A percentile compares a stretch with the other conserved stretches of the same genome.
phyloP scores from a whole-genome alignment of 495 filamentous ascomycete species.

The Neohortaea acidophila region DNA sequence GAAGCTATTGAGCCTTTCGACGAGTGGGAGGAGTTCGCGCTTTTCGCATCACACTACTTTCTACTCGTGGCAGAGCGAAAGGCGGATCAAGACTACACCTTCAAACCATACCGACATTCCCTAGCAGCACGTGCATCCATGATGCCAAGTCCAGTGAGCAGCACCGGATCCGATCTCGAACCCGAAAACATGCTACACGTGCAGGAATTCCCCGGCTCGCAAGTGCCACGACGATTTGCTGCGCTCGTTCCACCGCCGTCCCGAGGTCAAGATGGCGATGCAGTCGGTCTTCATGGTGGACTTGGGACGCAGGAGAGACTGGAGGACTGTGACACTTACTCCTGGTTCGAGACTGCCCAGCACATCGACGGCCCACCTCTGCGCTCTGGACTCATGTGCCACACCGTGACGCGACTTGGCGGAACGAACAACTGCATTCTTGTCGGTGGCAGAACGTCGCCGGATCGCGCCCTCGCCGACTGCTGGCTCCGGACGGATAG shows the following conservation, averaged over 20 bases:
- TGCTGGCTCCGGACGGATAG: constrained; percentile 53
- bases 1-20: constrained; percentile 71
- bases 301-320: constrained; percentile 34
- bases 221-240: constrained; percentile 8
- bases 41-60: constrained; percentile 79
- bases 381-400: constrained; percentile 51
- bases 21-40: constrained; percentile 88
- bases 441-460: constrained; percentile 66
- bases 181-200: constrained; percentile 11
- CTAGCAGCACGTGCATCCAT: constrained; percentile 9
- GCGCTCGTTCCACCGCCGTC: constrained; percentile 13
- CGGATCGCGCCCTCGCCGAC: constrained; percentile 46
- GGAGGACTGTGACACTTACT: constrained; percentile 45
- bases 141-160: constrained; percentile 23
- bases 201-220: constrained; percentile 9
- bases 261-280: constrained; percentile 12
- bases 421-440: constrained; percentile 38
- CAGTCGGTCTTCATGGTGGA: constrained; percentile 37
- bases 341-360: constrained; percentile 16
- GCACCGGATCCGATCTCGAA: constrained; percentile 29
- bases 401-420: constrained; percentile 50
- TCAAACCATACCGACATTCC: constrained; percentile 3
- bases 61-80: constrained; percentile 45
- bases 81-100: constrained; percentile 8
- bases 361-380: constrained; percentile 23